These are phyloP conservation scores for Myxozyma vanderwaltii DNA, from an alignment of 805 yeast species.

Conservation along the genomic window DNA sequence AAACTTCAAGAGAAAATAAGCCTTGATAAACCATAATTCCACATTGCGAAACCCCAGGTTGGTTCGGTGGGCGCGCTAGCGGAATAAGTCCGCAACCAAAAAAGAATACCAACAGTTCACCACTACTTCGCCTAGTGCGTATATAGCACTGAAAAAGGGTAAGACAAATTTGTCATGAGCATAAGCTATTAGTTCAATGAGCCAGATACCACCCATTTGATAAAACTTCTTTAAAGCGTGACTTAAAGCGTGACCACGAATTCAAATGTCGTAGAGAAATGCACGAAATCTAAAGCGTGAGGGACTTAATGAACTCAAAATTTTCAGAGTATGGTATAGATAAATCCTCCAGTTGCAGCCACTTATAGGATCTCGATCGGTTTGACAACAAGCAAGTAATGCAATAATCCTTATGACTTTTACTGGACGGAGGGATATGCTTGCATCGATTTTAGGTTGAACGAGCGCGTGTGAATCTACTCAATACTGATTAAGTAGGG, in stretches of 20 bases:
- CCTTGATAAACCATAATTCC: conserved; percentile 70
- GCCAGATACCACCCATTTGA: too few relatives aligned
- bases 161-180: too few relatives aligned
- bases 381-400: conserved; percentile 53
- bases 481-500: too few relatives aligned
- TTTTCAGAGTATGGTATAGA: conserved; percentile 70
- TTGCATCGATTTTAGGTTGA: too few relatives aligned
- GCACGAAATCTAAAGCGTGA: not conserved
- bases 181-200: too few relatives aligned
- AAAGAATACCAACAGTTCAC: too few relatives aligned
- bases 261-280: not conserved
- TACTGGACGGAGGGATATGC: too few relatives aligned
- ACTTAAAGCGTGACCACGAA: too few relatives aligned
- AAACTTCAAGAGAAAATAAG: conserved; percentile 68
- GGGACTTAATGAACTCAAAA: conserved; percentile 7
- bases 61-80: conserved; percentile 66
- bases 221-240: too few relatives aligned
- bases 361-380: conserved; percentile 48
- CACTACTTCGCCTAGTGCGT: conserved; percentile 61
- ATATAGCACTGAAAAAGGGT: conserved; percentile 50
- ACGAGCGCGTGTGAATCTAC: too few relatives aligned
- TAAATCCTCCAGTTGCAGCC: conserved; percentile 82
- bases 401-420: too few relatives aligned
- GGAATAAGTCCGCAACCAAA: conserved; percentile 62
- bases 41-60: conserved; percentile 68